Evolutionary conservation across 768 basidiomycete species (phyloP).

Genomic region (Hirschioporus abietinus): DNA sequence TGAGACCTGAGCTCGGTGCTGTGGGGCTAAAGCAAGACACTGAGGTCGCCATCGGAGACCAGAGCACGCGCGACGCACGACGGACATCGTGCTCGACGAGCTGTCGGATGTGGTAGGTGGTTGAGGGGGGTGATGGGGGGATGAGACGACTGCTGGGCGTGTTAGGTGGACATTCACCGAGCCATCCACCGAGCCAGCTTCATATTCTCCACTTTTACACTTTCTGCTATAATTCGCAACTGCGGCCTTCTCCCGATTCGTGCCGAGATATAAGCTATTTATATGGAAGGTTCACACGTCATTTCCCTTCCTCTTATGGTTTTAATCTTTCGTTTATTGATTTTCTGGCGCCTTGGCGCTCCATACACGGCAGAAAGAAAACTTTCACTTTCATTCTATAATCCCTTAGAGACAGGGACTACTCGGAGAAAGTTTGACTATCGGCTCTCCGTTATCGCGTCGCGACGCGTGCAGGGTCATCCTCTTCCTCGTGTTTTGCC

Average conservation of each 20-base stretch:
- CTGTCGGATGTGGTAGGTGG: slow-evolving; percentile 13
- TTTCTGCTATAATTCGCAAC: background rate
- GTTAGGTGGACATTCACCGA: slow-evolving; percentile 33
- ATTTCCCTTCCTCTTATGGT: background rate
- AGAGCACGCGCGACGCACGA: slow-evolving; percentile 23
- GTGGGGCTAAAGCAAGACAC: slow-evolving; percentile 16
- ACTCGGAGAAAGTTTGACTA: background rate
- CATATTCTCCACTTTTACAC: background rate
- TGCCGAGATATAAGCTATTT: background rate
- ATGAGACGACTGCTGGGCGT: slow-evolving; percentile 10
- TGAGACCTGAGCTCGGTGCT: slow-evolving; percentile 16
- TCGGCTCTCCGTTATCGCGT: background rate
- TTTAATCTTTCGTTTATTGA: background rate
- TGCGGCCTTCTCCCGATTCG: background rate
- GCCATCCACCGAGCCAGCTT: slow-evolving; percentile 51
- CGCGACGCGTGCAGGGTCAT: background rate
- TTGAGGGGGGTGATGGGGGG: slow-evolving; percentile 9
- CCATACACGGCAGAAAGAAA: background rate
- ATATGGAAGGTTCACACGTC: background rate
- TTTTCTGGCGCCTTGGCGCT: background rate
- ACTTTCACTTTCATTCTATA: background rate
- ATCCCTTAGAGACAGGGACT: background rate
- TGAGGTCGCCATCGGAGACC: slow-evolving; percentile 17
- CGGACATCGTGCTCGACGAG: slow-evolving; percentile 21
- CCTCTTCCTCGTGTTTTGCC: background rate